phyloP scores from a whole-genome alignment of 345 rosid genomes.

The Populus euphratica region DNA sequence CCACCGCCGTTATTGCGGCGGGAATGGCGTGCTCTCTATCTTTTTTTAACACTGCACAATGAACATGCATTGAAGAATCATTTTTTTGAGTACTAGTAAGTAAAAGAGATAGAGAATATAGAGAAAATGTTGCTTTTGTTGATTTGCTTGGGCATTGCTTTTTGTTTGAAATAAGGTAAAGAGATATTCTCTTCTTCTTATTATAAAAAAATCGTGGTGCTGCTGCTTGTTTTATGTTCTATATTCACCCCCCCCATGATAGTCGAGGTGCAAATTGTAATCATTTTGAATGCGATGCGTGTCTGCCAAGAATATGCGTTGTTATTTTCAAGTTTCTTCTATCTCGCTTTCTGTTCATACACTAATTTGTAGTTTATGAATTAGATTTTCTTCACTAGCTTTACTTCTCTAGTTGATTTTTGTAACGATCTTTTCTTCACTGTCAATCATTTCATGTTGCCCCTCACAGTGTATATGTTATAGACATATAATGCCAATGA shows the following conservation, averaged over 20 bases:
- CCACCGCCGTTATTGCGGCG: constrained; percentile 85
- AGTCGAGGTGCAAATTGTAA: constrained; percentile 3
- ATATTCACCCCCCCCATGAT: constrained; percentile 20
- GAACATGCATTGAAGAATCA: neutral
- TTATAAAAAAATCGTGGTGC: neutral
- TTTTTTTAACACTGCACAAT: constrained; percentile 2
- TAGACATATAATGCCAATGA: neutral
- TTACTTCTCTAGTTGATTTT: neutral
- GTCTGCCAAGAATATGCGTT: constrained; percentile 2
- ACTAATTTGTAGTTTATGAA: too few species aligned
- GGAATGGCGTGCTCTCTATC: constrained; percentile 59
- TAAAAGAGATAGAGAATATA: neutral
- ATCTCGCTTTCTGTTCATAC: neutral
- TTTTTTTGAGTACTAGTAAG: neutral
- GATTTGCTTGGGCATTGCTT: neutral
- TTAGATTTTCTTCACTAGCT: too few species aligned
- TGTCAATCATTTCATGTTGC: neutral
- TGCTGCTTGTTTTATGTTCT: constrained; percentile 16
- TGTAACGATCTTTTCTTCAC: neutral
- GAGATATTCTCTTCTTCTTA: neutral
- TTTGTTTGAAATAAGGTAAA: neutral
- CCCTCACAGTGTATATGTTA: neutral
- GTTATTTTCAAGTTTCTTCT: constrained; percentile 3
- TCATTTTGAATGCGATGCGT: constrained; percentile 16
- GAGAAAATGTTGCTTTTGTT: neutral